These are phyloP conservation scores for Pestalotiopsis sp. DNA, from an alignment of 2,329 filamentous ascomycete species.

Conservation along the genomic window DNA sequence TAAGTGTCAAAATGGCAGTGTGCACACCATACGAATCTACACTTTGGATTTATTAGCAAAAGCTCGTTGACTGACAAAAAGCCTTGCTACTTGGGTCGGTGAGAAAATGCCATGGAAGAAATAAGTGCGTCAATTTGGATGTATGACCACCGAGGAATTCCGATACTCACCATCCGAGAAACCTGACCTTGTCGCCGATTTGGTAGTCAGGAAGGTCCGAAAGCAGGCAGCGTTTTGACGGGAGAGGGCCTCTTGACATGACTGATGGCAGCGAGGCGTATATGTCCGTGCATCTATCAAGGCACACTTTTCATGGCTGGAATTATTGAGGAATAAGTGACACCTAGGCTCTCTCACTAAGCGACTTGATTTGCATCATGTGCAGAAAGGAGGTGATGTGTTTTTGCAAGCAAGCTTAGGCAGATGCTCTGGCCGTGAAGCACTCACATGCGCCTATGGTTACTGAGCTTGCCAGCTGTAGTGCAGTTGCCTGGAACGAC, in stretches of 20 bases:
- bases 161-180: conserved; percentile 78
- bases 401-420: not conserved
- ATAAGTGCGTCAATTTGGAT: conserved; percentile 14
- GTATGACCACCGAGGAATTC: not conserved
- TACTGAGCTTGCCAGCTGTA: not conserved
- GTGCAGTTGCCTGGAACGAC: not conserved
- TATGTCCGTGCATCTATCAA: not conserved
- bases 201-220: conserved; percentile 53
- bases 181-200: conserved; percentile 79
- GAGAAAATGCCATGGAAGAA: too few relatives aligned
- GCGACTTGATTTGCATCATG: not conserved
- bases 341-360: not conserved
- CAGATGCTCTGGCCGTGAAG: not conserved
- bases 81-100: too few relatives aligned
- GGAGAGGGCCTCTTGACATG: conserved; percentile 61
- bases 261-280: not conserved
- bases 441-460: not conserved
- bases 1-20: conserved; percentile 64
- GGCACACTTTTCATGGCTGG: not conserved
- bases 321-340: not conserved
- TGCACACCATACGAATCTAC: conserved; percentile 51
- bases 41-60: conserved; percentile 36
- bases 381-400: not conserved
- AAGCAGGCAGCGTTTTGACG: conserved; percentile 66
- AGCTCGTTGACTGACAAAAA: conserved; percentile 3